phyloP scores from a whole-genome alignment of 2,329 filamentous ascomycete species.

The Arthrobotrys iridis region DNA sequence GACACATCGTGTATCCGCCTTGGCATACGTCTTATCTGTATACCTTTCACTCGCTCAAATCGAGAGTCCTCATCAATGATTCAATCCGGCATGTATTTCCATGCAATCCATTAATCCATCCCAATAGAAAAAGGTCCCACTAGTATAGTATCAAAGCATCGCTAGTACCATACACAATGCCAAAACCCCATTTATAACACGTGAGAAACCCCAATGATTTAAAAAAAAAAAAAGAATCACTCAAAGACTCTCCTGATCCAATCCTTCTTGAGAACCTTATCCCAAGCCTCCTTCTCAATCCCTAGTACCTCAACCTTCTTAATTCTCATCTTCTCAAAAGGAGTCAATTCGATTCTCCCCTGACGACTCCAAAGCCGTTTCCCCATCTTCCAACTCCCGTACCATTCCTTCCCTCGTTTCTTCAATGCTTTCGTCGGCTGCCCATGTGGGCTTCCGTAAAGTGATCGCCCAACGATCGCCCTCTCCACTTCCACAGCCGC shows the following conservation, averaged over 20 bases:
- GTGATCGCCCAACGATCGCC: too few relatives aligned
- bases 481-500: too few relatives aligned
- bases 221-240: neutral
- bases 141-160: too few relatives aligned
- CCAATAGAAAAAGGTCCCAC: too few relatives aligned
- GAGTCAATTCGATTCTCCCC: neutral
- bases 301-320: neutral
- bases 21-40: too few relatives aligned
- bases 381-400: neutral
- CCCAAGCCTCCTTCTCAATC: neutral
- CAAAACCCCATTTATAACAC: slow-evolving; percentile 2
- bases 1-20: too few relatives aligned
- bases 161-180: slow-evolving; percentile 26
- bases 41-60: too few relatives aligned
- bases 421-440: neutral
- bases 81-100: too few relatives aligned
- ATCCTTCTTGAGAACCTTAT: neutral
- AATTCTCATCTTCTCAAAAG: neutral
- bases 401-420: neutral
- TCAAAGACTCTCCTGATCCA: slow-evolving; percentile 2
- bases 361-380: neutral
- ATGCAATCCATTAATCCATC: too few relatives aligned
- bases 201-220: neutral
- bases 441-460: too few relatives aligned
- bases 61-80: too few relatives aligned